A percentile compares a stretch with the other conserved stretches of the same genome.
phyloP scores from a whole-genome alignment of 441 rosid species.

The Populus hybrid region DNA sequence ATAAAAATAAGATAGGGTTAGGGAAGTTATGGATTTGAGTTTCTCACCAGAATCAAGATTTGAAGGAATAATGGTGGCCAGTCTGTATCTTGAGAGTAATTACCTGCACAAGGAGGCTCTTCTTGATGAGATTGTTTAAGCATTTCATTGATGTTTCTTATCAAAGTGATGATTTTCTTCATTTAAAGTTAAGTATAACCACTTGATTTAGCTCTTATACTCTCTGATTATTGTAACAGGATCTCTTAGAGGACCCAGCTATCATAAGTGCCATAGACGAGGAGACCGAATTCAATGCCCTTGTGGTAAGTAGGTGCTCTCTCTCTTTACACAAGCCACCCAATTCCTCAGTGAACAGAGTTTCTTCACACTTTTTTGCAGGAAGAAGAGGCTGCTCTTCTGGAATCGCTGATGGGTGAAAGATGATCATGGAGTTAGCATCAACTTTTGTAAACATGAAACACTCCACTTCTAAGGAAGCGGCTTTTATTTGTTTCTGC shows the following conservation, averaged over 20 bases:
- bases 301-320: conserved; percentile 60
- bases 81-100: too few relatives aligned
- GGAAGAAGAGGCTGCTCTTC: conserved; percentile 93
- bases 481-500: background rate
- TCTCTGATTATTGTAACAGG: conserved; percentile 42
- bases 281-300: conserved; percentile 89
- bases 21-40: too few relatives aligned
- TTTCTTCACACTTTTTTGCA: conserved; percentile 23
- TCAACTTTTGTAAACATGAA: background rate
- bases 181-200: background rate
- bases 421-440: conserved; percentile 23
- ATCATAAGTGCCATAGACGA: conserved; percentile 81
- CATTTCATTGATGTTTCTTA: background rate
- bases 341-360: background rate
- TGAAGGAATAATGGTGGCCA: too few relatives aligned
- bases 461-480: background rate
- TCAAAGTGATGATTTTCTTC: background rate
- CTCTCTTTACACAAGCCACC: background rate
- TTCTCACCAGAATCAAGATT: too few relatives aligned
- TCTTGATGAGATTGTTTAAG: background rate
- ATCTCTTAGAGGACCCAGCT: conserved; percentile 79
- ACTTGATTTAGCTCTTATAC: background rate
- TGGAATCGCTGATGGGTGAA: conserved; percentile 78
- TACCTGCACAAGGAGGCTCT: too few relatives aligned
- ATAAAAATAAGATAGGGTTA: too few relatives aligned